Conservation (phyloP, 2,329 filamentous ascomycete species). For the Aureobasidium sp. region DNA sequence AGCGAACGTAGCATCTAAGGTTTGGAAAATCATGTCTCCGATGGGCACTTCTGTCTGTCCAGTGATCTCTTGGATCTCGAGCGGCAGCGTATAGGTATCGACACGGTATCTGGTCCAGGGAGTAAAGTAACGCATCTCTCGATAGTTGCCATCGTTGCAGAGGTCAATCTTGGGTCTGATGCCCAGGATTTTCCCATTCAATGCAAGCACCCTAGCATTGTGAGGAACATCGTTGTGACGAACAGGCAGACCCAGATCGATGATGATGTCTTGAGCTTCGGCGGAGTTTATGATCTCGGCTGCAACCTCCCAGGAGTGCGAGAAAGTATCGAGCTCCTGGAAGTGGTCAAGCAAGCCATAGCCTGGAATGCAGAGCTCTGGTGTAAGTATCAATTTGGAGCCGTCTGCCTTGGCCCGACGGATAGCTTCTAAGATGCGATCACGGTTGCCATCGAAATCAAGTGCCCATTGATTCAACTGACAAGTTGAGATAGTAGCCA, state of each 20-base stretch:
- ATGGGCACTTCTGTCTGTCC: slow-evolving; percentile 54
- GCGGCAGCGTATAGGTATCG: slow-evolving; percentile 60
- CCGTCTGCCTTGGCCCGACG: slow-evolving; percentile 52
- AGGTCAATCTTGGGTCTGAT: slow-evolving; percentile 67
- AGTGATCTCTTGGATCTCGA: slow-evolving; percentile 51
- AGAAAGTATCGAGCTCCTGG: slow-evolving; percentile 35
- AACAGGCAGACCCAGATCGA: slow-evolving; percentile 49
- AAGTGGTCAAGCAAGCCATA: slow-evolving; percentile 64
- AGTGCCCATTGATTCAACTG: slow-evolving; percentile 44
- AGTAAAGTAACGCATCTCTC: slow-evolving; percentile 50
- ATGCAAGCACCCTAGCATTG: slow-evolving; percentile 59
- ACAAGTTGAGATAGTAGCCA: slow-evolving; percentile 40
- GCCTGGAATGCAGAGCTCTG: slow-evolving; percentile 49
- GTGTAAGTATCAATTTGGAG: slow-evolving; percentile 50
- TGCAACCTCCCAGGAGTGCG: slow-evolving; percentile 53
- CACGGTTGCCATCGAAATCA: slow-evolving; percentile 57
- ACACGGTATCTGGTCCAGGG: slow-evolving; percentile 54
- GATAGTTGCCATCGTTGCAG: slow-evolving; percentile 60
- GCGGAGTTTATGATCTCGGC: slow-evolving; percentile 54
- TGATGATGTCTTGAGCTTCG: slow-evolving; percentile 57
- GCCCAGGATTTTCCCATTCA: slow-evolving; percentile 61
- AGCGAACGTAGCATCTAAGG: slow-evolving; percentile 56
- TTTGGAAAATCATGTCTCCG: slow-evolving; percentile 59
- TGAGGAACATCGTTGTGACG: slow-evolving; percentile 56
- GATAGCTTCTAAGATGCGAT: slow-evolving; percentile 59